Evolutionary conservation across 2,329 filamentous ascomycete genomes (phyloP), one percentile per base, ranked within the genome.

Genomic region (Cladosporium velox): DNA sequence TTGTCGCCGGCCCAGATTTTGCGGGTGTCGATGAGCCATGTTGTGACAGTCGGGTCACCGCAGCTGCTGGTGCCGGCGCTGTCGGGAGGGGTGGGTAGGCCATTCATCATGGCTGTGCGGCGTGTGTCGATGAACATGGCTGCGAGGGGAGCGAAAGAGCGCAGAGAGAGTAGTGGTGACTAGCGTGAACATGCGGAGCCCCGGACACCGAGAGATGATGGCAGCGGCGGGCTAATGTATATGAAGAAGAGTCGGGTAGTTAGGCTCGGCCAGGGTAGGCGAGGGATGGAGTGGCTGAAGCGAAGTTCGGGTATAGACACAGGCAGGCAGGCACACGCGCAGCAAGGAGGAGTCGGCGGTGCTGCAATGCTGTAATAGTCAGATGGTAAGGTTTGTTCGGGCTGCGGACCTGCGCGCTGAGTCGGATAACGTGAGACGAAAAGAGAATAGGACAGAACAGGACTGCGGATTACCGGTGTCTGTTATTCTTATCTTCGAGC

Each of bases 1-100:
- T 78, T 78, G 47, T 77, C 72, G 24, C 82, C 82, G 0, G 77
- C 77, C 82, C 82, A 84, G 64, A 84, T 66, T 4, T 73, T 71
- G 28, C 82, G 75, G 15, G 82, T 84, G 68, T 84, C 82, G 26
- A 84, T 75, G 30, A 84, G 77, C 82, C 82, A 84, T 72, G 80
- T 82, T 44, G 77, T 80, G 60, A 83, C 47, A 8, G 65, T 57
- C 14, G 59, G 59, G 4, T 51, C 64, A 47, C 64, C 64, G 28
- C 54, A 60, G 49, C 24, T 51, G 54, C 54, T 59, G 32, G 44
- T 44, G 35, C 58, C 64, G 12, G 58, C 55, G 64, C 64, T 65
- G 54, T 65, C 64, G 58, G 64, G 64, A 18, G 64, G 64, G 14
- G 64, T 65, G 32, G 58, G 64, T 4, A 65, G 64, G n/a, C 64